Percentiles rank a stretch among this genome's conserved stretches.
Conservation (phyloP, 768 basidiomycete species). For the Lentinula detonsa region DNA sequence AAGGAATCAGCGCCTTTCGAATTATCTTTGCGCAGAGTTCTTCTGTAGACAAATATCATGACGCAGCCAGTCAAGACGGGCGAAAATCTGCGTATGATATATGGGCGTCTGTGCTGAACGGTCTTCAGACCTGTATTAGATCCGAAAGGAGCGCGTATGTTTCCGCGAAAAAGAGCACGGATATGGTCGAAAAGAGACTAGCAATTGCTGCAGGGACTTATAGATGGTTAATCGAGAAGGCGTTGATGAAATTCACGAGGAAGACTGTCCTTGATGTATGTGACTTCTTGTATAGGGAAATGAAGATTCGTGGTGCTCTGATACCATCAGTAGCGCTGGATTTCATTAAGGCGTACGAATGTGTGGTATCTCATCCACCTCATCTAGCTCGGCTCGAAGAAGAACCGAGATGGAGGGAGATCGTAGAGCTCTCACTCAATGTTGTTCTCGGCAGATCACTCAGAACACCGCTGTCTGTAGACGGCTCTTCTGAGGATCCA, state of each 20-base stretch:
- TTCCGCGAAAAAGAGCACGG: conserved; percentile 28
- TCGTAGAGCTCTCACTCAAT: conserved; percentile 73
- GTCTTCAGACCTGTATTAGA: conserved; percentile 60
- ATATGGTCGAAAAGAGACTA: conserved; percentile 54
- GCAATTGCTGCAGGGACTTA: conserved; percentile 60
- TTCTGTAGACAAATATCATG: conserved; percentile 29
- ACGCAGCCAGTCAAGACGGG: conserved; percentile 32
- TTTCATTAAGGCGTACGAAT: conserved; percentile 73
- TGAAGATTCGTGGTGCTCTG: conserved; percentile 49
- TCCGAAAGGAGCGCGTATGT: conserved; percentile 50
- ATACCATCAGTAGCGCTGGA: conserved; percentile 65
- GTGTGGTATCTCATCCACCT: conserved; percentile 56
- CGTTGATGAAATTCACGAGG: conserved; percentile 48
- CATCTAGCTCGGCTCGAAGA: conserved; percentile 75
- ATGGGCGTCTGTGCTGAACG: conserved; percentile 70
- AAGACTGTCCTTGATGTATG: conserved; percentile 52
- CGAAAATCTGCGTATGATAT: conserved; percentile 25
- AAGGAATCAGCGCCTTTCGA: conserved; percentile 50
- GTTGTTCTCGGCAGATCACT: conserved; percentile 61
- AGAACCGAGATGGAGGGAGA: conserved; percentile 47
- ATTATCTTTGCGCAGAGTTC: conserved; percentile 43
- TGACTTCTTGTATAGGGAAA: conserved; percentile 55
- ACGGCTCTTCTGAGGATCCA: conserved; percentile 12
- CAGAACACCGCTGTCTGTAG: conserved; percentile 23
- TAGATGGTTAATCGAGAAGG: conserved; percentile 68